A percentile compares a stretch with the other conserved stretches of the same genome.
Evolutionary conservation across 192 early-diverging fungal species (phyloP).

Genomic region (Piromyces finnis): DNA sequence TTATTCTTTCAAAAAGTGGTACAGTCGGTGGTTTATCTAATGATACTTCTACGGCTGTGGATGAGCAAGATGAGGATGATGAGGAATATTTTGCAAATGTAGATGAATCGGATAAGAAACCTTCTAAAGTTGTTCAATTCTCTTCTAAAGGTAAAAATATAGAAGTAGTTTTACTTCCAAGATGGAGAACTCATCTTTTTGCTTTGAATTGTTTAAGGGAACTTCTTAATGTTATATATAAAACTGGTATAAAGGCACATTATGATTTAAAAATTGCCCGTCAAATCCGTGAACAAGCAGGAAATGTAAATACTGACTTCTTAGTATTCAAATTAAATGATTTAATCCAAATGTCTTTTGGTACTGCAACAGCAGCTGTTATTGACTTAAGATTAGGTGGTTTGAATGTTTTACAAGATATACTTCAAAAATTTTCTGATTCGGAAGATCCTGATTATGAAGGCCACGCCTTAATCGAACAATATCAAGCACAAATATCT

Average conservation of each 20-base stretch:
- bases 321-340: slow-evolving; percentile 63
- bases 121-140: background rate
- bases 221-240: slow-evolving; percentile 38
- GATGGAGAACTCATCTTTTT: slow-evolving; percentile 69
- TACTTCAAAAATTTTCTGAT: slow-evolving; percentile 47
- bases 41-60: background rate
- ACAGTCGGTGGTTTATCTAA: slow-evolving; percentile 9
- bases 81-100: slow-evolving; percentile 4
- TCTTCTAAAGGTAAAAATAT: background rate
- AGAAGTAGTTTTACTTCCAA: slow-evolving; percentile 19
- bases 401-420: slow-evolving; percentile 51
- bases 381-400: slow-evolving; percentile 61
- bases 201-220: slow-evolving; percentile 53
- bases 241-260: slow-evolving; percentile 38
- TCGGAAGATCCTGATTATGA: slow-evolving; percentile 80
- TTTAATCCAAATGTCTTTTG: slow-evolving; percentile 77
- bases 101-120: slow-evolving; percentile 1
- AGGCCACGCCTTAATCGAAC: slow-evolving; percentile 62
- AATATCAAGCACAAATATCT: slow-evolving; percentile 86
- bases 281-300: slow-evolving; percentile 23
- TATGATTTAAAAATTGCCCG: slow-evolving; percentile 47
- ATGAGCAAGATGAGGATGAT: slow-evolving; percentile 5
- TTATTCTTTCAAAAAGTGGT: slow-evolving; percentile 50
- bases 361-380: slow-evolving; percentile 60
- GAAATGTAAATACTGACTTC: slow-evolving; percentile 28